Evolutionary conservation across 768 basidiomycete species (phyloP).

Genomic region (Podaxis sp.): DNA sequence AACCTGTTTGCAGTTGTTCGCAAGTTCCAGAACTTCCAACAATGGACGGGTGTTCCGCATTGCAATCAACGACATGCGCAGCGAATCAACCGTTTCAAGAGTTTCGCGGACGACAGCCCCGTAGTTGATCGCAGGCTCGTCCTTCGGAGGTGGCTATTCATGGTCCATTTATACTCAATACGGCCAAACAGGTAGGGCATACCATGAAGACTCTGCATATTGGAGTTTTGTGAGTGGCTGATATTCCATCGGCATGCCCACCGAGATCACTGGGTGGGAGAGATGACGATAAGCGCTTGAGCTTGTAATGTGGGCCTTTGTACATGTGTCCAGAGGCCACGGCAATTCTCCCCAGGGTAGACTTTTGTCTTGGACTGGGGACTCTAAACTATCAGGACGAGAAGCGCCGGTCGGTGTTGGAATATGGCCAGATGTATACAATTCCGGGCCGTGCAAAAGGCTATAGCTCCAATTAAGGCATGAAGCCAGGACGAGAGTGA

Average conservation of each 20-base stretch:
- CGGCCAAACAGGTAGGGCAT: neutral
- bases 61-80: conserved; percentile 2
- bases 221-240: neutral
- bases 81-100: neutral
- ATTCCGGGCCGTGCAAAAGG: neutral
- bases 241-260: neutral
- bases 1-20: neutral
- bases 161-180: neutral
- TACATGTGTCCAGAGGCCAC: neutral
- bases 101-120: neutral
- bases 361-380: neutral
- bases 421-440: neutral
- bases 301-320: neutral
- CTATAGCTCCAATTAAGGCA: no score
- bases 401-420: neutral
- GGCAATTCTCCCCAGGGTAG: neutral
- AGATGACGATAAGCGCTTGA: conserved; percentile 1
- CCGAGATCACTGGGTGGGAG: neutral
- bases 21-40: neutral
- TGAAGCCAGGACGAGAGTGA: no score
- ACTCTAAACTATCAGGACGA: neutral
- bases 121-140: neutral
- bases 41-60: neutral
- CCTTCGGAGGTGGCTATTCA: neutral
- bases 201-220: neutral